A percentile compares a stretch with the other conserved stretches of the same genome.
Conservation (phyloP, 2,329 filamentous ascomycete genomes). For the Fusarium sp. region DNA sequence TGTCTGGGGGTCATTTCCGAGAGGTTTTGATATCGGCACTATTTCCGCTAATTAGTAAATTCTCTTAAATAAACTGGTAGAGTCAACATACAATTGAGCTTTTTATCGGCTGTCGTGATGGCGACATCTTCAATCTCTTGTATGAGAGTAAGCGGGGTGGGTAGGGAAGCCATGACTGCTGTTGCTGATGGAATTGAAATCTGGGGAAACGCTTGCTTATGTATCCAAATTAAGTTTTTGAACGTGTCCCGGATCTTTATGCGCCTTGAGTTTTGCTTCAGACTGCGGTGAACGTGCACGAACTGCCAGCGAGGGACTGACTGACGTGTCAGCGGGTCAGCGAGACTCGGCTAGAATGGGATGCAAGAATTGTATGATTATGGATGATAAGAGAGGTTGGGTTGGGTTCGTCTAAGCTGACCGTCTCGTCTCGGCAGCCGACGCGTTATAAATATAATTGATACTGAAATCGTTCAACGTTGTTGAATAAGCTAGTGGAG, state of each 20-base stretch:
- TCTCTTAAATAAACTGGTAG: not conserved
- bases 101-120: conserved; percentile 1
- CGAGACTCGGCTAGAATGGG: not conserved
- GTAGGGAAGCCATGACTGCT: not conserved
- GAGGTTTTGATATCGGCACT: not conserved
- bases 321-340: conserved; percentile 8
- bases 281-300: not conserved
- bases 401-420: not conserved
- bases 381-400: not conserved
- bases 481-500: conserved; percentile 9
- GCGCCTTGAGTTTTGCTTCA: conserved; percentile 1
- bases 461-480: not conserved
- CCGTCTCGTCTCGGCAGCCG: not conserved
- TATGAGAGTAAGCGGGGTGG: conserved; percentile 5
- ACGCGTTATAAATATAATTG: not conserved
- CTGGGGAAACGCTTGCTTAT: not conserved
- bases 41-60: not conserved
- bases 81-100: not conserved
- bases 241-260: not conserved
- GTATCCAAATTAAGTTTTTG: not conserved
- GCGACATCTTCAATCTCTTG: conserved; percentile 6
- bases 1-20: not conserved
- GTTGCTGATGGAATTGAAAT: not conserved
- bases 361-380: not conserved
- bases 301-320: not conserved